These are phyloP conservation scores for Medicago ruthenica DNA, from an alignment of 306 rosid species.

Conservation along the genomic window DNA sequence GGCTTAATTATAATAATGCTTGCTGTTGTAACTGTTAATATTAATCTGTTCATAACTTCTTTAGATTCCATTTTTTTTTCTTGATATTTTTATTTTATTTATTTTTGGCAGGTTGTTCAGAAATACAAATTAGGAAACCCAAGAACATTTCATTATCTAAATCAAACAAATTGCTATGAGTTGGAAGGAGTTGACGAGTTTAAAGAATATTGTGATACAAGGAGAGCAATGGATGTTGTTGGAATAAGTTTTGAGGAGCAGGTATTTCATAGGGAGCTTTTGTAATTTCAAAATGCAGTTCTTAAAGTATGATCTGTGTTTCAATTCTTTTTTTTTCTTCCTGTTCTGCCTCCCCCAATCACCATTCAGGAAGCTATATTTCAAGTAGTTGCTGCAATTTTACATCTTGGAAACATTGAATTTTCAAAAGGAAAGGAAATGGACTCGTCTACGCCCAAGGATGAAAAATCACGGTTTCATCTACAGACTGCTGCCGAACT, in stretches of 20 bases:
- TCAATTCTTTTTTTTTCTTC: conserved; percentile 21
- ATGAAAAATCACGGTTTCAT: conserved; percentile 88
- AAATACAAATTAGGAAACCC: conserved; percentile 90
- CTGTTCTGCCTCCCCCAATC: conserved; percentile 31
- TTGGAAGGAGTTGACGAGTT: conserved; percentile 88
- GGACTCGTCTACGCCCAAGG: conserved; percentile 91
- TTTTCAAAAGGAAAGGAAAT: conserved; percentile 89
- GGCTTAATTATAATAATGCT: conserved; percentile 32
- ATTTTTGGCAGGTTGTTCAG: conserved; percentile 67
- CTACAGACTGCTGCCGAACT: conserved; percentile 90
- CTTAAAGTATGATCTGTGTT: conserved; percentile 39
- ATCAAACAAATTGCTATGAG: conserved; percentile 84
- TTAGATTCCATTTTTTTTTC: conserved; percentile 30
- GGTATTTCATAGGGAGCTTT: conserved; percentile 58
- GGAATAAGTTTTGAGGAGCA: conserved; percentile 90
- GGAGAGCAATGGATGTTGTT: conserved; percentile 95
- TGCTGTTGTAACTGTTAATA: conserved; percentile 9
- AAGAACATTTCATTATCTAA: conserved; percentile 84
- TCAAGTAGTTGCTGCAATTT: conserved; percentile 96
- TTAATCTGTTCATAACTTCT: conserved; percentile 26
- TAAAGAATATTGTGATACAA: conserved; percentile 81
- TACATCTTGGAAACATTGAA: conserved; percentile 97
- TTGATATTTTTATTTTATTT: conserved; percentile 32
- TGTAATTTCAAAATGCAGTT: conserved; percentile 34
- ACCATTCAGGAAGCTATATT: conserved; percentile 85